Evolutionary conservation across 352 stramenopile genomes (phyloP).

Genomic region (Pythium periplocum): DNA sequence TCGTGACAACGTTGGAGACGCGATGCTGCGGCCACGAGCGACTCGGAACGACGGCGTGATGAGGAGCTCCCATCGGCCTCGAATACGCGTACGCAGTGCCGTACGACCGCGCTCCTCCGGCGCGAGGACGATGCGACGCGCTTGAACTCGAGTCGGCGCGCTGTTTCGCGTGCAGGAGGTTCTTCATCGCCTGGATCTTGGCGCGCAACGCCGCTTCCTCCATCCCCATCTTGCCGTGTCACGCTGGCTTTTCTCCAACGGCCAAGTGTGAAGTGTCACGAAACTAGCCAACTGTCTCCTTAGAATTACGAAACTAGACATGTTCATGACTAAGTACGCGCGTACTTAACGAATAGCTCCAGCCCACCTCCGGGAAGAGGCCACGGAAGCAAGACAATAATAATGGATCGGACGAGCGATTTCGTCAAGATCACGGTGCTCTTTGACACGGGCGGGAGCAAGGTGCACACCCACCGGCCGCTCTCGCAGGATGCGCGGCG

Average conservation of each 20-base stretch:
- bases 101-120: no score
- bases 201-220: constrained; percentile 70
- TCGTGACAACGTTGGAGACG: constrained; percentile 2
- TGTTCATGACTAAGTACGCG: background rate
- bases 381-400: background rate
- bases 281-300: no score
- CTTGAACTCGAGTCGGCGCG: no score
- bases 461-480: constrained; percentile 46
- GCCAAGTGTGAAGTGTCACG: no score
- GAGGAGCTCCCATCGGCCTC: no score
- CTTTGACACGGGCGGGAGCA: constrained; percentile 57
- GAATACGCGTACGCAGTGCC: no score
- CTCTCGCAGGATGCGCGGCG: constrained; percentile 66
- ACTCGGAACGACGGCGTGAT: no score
- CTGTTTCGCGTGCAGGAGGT: constrained; percentile 55
- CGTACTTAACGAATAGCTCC: constrained; percentile 5
- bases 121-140: no score
- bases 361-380: no score
- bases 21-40: no score
- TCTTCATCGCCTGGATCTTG: constrained; percentile 83
- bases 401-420: constrained; percentile 74
- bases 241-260: constrained; percentile 1
- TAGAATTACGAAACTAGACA: constrained; percentile 11
- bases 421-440: constrained; percentile 84
- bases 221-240: constrained; percentile 16